These are phyloP conservation scores for Leishmania tarentolae DNA, from an alignment of 208 protist genomes.

Conservation along the genomic window DNA sequence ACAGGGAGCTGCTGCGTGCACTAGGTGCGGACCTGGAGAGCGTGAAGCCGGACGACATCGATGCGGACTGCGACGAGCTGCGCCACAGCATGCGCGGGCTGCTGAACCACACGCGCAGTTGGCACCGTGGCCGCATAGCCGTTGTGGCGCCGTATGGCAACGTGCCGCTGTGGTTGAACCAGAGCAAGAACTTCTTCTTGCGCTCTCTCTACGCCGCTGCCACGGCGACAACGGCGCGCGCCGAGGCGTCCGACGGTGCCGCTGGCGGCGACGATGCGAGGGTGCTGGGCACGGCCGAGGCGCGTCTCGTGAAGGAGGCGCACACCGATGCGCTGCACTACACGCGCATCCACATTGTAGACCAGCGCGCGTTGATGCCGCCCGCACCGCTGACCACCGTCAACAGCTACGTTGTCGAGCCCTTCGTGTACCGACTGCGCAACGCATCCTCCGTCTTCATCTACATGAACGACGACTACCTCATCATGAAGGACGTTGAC, in stretches of 20 bases:
- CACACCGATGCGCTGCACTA: constrained; percentile 19
- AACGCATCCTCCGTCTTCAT: constrained; percentile 16
- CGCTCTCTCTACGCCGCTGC: constrained; percentile 11
- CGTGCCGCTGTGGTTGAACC: constrained; percentile 25
- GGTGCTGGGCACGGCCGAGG: constrained; percentile 2
- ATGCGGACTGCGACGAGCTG: constrained; percentile 29
- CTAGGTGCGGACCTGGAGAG: constrained; percentile 15
- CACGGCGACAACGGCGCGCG: background rate
- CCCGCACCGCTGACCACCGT: background rate
- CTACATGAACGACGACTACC: constrained; percentile 29
- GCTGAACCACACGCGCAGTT: constrained; percentile 19
- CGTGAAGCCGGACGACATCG: constrained; percentile 16
- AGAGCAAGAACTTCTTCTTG: constrained; percentile 23
- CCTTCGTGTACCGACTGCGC: constrained; percentile 21
- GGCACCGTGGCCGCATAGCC: constrained; percentile 10
- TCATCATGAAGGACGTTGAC: constrained; percentile 26
- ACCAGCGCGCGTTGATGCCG: constrained; percentile 19
- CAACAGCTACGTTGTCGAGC: constrained; percentile 21
- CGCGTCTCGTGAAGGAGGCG: constrained; percentile 1
- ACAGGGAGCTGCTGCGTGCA: constrained; percentile 13
- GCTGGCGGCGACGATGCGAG: background rate
- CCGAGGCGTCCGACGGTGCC: background rate
- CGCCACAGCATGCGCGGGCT: constrained; percentile 27
- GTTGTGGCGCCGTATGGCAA: constrained; percentile 22
- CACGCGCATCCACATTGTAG: constrained; percentile 17